phyloP scores from a whole-genome alignment of 345 rosid species.

The Bruguiera parviflora region DNA sequence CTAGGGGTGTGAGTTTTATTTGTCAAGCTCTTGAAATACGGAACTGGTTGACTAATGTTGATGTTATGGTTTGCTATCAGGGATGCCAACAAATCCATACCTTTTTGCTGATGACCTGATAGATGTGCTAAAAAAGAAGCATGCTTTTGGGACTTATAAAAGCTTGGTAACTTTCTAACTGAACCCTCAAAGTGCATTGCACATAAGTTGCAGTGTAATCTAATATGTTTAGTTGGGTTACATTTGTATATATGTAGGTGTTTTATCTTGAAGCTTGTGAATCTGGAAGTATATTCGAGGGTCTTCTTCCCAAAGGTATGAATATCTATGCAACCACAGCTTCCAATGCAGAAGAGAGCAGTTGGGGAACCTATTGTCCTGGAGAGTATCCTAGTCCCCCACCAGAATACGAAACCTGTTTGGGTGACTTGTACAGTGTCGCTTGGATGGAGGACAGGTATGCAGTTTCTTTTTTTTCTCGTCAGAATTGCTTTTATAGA shows the following conservation, averaged over 20 bases:
- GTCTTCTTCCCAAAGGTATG: slow-evolving; percentile 85
- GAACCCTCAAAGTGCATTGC: neutral
- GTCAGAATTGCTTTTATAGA: neutral
- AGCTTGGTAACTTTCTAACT: slow-evolving; percentile 55
- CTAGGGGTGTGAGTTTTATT: no score
- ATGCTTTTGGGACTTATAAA: slow-evolving; percentile 73
- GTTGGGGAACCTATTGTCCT: slow-evolving; percentile 99
- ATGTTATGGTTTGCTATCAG: slow-evolving; percentile 32
- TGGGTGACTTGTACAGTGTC: slow-evolving; percentile 95
- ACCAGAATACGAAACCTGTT: slow-evolving; percentile 85
- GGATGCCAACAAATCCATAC: slow-evolving; percentile 95
- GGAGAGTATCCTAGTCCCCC: slow-evolving; percentile 91
- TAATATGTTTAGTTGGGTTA: neutral
- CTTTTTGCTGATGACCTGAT: slow-evolving; percentile 77
- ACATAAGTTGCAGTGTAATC: neutral
- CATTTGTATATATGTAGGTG: slow-evolving; percentile 50
- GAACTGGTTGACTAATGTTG: neutral
- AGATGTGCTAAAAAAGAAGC: slow-evolving; percentile 68
- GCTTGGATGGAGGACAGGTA: slow-evolving; percentile 99
- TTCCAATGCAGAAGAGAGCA: slow-evolving; percentile 87
- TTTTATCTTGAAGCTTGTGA: slow-evolving; percentile 99
- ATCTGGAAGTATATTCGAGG: slow-evolving; percentile 97
- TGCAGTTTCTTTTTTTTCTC: neutral
- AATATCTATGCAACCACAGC: slow-evolving; percentile 97
- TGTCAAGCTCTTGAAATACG: no score